Conservation (phyloP, 2,329 filamentous ascomycete genomes). For the Alternaria gansuensis region DNA sequence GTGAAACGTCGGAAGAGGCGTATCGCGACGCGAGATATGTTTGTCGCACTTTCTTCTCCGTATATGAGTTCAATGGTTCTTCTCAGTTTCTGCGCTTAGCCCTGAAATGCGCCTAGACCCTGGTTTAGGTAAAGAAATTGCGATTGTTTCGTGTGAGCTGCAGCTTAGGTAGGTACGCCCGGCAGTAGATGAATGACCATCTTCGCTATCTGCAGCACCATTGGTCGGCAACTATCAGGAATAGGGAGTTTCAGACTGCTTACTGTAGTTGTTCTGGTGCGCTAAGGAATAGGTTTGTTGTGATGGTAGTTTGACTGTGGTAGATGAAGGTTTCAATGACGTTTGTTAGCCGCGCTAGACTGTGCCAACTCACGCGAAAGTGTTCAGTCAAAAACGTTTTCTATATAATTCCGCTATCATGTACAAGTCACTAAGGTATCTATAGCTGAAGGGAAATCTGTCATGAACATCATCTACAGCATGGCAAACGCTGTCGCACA, state of each 20-base stretch:
- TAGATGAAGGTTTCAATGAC: not conserved
- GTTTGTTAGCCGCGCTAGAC: not conserved
- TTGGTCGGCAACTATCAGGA: not conserved
- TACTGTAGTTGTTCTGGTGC: not conserved
- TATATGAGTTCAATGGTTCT: not conserved
- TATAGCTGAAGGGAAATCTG: not conserved
- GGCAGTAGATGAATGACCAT: too few species aligned
- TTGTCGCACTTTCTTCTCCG: not conserved
- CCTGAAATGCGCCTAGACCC: not conserved
- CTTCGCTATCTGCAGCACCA: not conserved
- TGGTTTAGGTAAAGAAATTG: not conserved
- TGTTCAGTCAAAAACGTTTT: not conserved
- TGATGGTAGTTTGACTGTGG: not conserved
- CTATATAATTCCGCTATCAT: not conserved
- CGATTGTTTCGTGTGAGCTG: not conserved
- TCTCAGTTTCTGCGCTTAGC: not conserved
- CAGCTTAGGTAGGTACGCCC: not conserved
- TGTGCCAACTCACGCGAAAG: not conserved
- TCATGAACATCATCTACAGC: not conserved
- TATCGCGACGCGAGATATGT: constrained; percentile 3
- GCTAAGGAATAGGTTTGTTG: not conserved
- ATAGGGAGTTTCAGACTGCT: not conserved
- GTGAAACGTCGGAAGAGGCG: constrained; percentile 8
- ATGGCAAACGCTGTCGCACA: constrained; percentile 12
- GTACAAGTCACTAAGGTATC: constrained; percentile 13